phyloP scores from a whole-genome alignment of 768 basidiomycete genomes.

The Suillus subluteus region DNA sequence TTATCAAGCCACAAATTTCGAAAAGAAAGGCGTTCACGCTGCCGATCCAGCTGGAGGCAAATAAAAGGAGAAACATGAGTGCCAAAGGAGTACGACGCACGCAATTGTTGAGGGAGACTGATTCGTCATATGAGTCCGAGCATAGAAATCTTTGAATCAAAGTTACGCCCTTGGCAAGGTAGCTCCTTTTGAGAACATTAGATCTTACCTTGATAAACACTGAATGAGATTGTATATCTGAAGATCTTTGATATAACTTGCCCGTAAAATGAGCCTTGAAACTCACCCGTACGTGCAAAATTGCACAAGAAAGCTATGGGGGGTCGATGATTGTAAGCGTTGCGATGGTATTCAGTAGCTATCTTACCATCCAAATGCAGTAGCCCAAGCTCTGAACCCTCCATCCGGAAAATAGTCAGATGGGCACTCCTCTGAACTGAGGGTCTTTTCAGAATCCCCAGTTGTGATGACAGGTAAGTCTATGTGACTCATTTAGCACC shows the following conservation, averaged over 20 bases:
- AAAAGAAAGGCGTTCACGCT: conserved; percentile 52
- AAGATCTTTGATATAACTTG: not conserved
- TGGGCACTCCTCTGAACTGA: not conserved
- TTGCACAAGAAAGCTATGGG: conserved; percentile 40
- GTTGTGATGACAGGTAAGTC: not conserved
- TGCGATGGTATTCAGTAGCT: not conserved
- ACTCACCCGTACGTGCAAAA: conserved; percentile 41
- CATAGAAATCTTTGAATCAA: conserved; percentile 40
- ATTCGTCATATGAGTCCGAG: conserved; percentile 39
- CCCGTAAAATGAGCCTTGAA: not conserved
- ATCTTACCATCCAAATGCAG: conserved; percentile 34
- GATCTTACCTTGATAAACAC: conserved; percentile 45
- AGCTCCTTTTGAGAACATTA: not conserved
- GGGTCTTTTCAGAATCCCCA: not conserved
- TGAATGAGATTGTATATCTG: conserved; percentile 44
- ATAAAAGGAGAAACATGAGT: conserved; percentile 2
- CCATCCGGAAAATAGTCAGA: conserved; percentile 29
- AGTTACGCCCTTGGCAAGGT: not conserved
- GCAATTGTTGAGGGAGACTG: conserved; percentile 43
- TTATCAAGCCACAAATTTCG: conserved; percentile 46
- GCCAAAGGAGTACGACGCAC: conserved; percentile 26
- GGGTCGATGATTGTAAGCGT: not conserved
- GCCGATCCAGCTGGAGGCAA: conserved; percentile 44
- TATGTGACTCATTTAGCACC: not conserved
- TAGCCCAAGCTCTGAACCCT: conserved; percentile 34